These are phyloP conservation scores for Cytospora paraplurivora DNA, from an alignment of 2,329 filamentous ascomycete genomes.

Conservation along the genomic window DNA sequence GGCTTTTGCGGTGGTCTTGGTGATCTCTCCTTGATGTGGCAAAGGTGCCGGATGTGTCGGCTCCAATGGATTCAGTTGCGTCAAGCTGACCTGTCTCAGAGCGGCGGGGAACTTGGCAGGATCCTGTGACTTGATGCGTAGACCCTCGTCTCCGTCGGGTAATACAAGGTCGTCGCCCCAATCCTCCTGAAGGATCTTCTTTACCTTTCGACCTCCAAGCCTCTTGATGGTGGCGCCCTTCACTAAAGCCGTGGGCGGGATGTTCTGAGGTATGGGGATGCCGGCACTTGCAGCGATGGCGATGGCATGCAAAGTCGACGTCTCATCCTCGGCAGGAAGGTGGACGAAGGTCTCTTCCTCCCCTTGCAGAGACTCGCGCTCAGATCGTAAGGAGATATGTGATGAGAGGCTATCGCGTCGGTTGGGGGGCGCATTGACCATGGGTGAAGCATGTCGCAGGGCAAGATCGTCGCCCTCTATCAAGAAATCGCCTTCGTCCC, in stretches of 20 bases:
- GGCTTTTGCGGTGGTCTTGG: constrained; percentile 23
- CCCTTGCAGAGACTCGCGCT: constrained; percentile 72
- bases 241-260: constrained; percentile 84
- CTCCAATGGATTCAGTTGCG: constrained; percentile 55
- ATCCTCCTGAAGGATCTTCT: constrained; percentile 74
- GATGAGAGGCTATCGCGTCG: constrained; percentile 80
- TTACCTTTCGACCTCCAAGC: constrained; percentile 73
- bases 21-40: constrained; percentile 30
- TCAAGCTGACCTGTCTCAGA: constrained; percentile 65
- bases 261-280: constrained; percentile 84
- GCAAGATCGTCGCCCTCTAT: constrained; percentile 68
- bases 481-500: constrained; percentile 76
- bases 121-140: constrained; percentile 67
- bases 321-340: constrained; percentile 81
- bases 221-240: constrained; percentile 87
- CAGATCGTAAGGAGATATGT: constrained; percentile 78
- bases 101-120: constrained; percentile 66
- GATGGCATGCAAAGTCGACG: constrained; percentile 82
- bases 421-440: constrained; percentile 49
- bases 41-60: constrained; percentile 34
- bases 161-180: constrained; percentile 80
- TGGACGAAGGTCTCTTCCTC: constrained; percentile 90
- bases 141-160: constrained; percentile 57
- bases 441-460: constrained; percentile 55
- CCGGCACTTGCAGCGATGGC: constrained; percentile 84